These are phyloP conservation scores for Pseudocercospora pini-densiflorae DNA, from an alignment of 2,329 filamentous ascomycete species.

Conservation along the genomic window DNA sequence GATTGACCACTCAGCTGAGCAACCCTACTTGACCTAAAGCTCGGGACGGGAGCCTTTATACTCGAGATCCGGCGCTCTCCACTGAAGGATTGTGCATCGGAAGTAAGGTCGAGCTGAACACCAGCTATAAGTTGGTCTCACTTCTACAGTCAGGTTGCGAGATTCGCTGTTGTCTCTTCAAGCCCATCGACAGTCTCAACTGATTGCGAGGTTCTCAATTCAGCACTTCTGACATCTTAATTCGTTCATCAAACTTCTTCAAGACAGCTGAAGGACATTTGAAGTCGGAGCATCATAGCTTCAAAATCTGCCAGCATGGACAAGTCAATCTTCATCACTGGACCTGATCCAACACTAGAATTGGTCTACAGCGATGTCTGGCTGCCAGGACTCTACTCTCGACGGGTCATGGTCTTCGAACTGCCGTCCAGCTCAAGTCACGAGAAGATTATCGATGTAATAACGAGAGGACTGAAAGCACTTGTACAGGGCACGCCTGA, in stretches of 20 bases:
- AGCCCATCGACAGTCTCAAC: not conserved
- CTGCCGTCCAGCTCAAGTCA: constrained; percentile 22
- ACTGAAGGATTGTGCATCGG: not conserved
- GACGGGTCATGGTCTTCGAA: constrained; percentile 27
- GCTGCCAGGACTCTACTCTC: constrained; percentile 28
- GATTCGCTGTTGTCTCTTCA: not conserved
- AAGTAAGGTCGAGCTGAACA: not conserved
- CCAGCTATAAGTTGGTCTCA: not conserved
- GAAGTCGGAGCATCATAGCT: not conserved
- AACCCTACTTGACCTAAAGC: constrained; percentile 3
- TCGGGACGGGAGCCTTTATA: not conserved
- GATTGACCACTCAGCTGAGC: constrained; percentile 3
- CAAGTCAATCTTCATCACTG: constrained; percentile 23
- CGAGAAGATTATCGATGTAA: constrained; percentile 20
- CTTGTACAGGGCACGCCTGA: constrained; percentile 31
- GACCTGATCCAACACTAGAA: constrained; percentile 23
- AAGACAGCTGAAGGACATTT: not conserved
- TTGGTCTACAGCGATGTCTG: constrained; percentile 30
- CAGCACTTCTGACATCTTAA: not conserved
- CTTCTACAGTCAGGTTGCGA: not conserved
- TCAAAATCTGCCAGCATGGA: constrained; percentile 11
- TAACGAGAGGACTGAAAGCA: constrained; percentile 24
- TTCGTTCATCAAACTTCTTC: not conserved
- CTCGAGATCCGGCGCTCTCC: not conserved
- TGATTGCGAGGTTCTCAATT: not conserved